Evolutionary conservation across 495 filamentous ascomycete genomes (phyloP), one percentile per base, ranked within the genome.

Genomic region (Daldinia grandis): DNA sequence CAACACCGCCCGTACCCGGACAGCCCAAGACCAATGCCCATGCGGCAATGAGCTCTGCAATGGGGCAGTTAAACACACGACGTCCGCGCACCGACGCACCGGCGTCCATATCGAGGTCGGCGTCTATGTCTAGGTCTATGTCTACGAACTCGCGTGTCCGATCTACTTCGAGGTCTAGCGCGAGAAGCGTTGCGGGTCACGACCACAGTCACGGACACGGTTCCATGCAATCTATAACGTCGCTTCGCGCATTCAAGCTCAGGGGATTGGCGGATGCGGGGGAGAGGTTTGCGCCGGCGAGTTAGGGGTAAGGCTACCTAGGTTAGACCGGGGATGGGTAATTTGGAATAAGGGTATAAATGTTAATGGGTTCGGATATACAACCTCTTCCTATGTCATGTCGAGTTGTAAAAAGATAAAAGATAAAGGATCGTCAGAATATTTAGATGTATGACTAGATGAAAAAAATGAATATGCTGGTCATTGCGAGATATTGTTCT

Each of bases 221-320:
- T 2, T 68, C 67, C 3, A 44, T 55, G 30, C 67, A 49, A 15
- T 70, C 67, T 30, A 71, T 68, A 14, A 74, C 47, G 10, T 74
- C 71, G 55, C 50, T 74, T 10, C 71, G 71, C 60, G 37, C 71
- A 21, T 74, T 74, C 24, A 74, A 70, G 53, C 68, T 74, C 5
- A 59, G 64, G 55, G 55, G 61, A 0, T 17, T 64, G 25, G 62
- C 66, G 9, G 71, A 74, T 24, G 51, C 19, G 2, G 54, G 38
- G 14, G 67, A 74, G 47, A 61, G 68, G 58, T 71, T 71, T 40
- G 50, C 68, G n/a, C 62, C 68, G 7, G 19, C 68, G 14, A 3
- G 35, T 49, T 70, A 33, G 53, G 21, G 2, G 0, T 33, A 14
- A 25, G 14, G 1, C n/a, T n/a, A n/a, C n/a, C n/a, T 50, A 24